These are phyloP conservation scores for Achlya hypogyna DNA, from an alignment of 352 stramenopile species.

Conservation along the genomic window DNA sequence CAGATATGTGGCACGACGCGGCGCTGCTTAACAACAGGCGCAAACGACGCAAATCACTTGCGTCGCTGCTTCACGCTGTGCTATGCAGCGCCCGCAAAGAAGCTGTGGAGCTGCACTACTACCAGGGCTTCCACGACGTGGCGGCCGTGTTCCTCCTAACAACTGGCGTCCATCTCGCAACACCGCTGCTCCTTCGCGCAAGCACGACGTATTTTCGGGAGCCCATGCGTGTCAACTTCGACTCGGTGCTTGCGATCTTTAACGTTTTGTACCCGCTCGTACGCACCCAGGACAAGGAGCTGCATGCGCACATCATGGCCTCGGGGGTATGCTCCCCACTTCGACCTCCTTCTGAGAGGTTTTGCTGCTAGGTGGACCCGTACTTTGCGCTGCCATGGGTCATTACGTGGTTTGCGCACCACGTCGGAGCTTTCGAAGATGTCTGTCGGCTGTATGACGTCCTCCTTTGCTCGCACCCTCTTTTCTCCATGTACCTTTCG, in stretches of 20 bases:
- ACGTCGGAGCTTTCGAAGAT: conserved; percentile 79
- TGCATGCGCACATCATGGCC: conserved; percentile 57
- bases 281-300: conserved; percentile 42
- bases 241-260: conserved; percentile 54
- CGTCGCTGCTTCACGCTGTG: conserved; percentile 49
- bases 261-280: conserved; percentile 64
- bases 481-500: conserved; percentile 88
- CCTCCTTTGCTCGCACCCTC: conserved; percentile 86
- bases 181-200: conserved; percentile 52
- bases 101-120: conserved; percentile 65
- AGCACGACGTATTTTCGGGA: conserved; percentile 86
- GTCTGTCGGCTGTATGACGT: conserved; percentile 90
- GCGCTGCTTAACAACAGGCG: neutral
- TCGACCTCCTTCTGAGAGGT: conserved; percentile 33
- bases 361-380: conserved; percentile 89
- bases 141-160: conserved; percentile 74
- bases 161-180: conserved; percentile 66
- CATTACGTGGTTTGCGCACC: conserved; percentile 93
- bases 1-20: neutral
- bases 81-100: conserved; percentile 53
- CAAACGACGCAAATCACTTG: conserved; percentile 36
- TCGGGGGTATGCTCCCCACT: conserved; percentile 41
- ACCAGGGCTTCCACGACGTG: conserved; percentile 92
- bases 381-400: conserved; percentile 92
- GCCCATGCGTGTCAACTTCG: conserved; percentile 78